Conservation (phyloP, 1,284 basidiomycete species). For the Cerioporus squamosus region DNA sequence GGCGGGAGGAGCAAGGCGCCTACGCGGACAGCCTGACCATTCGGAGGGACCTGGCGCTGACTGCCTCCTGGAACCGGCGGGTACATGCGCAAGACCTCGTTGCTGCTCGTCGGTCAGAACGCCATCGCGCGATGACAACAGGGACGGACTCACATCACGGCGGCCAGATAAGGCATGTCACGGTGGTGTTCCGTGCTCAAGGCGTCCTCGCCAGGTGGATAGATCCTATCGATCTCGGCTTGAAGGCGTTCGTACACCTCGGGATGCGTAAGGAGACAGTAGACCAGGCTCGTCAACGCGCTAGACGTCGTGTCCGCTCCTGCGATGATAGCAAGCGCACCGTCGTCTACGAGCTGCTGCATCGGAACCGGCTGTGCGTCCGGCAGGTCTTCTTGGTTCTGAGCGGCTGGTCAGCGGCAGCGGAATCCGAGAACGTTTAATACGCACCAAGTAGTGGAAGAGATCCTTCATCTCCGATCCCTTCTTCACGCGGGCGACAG, state of each 20-base stretch:
- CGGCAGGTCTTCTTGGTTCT: slow-evolving; percentile 14
- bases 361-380: slow-evolving; percentile 5
- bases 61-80: slow-evolving; percentile 57
- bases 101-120: slow-evolving; percentile 39
- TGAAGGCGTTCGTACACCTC: slow-evolving; percentile 24
- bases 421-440: background rate
- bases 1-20: slow-evolving; percentile 20
- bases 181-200: slow-evolving; percentile 26
- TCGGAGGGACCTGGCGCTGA: slow-evolving; percentile 44
- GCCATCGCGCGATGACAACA: too few relatives aligned
- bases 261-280: slow-evolving; percentile 6
- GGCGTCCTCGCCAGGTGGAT: slow-evolving; percentile 30
- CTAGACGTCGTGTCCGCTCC: slow-evolving; percentile 17
- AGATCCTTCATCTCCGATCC: slow-evolving; percentile 29
- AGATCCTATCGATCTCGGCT: slow-evolving; percentile 33
- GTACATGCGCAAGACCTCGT: slow-evolving; percentile 59
- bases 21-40: slow-evolving; percentile 13
- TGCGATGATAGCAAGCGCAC: slow-evolving; percentile 10
- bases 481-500: slow-evolving; percentile 13
- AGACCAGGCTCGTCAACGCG: slow-evolving; percentile 10
- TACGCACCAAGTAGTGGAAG: slow-evolving; percentile 35
- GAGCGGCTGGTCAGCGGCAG: background rate
- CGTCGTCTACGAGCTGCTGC: slow-evolving; percentile 10
- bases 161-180: slow-evolving; percentile 36
- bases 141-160: slow-evolving; percentile 31